Evolutionary conservation across 75 land plant species (phyloP).

Genomic region (Pseudotsuga menziesii): DNA sequence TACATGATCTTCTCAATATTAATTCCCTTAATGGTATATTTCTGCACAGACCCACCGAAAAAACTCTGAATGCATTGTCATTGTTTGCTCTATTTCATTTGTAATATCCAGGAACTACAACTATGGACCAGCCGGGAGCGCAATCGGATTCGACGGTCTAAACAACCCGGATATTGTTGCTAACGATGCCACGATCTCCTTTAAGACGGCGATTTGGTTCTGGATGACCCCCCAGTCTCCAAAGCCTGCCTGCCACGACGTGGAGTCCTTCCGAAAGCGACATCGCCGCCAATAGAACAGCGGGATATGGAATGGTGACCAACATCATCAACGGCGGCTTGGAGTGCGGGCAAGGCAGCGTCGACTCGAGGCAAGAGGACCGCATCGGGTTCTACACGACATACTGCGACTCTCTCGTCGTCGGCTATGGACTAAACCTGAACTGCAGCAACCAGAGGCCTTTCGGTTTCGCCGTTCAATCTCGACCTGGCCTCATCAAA

Average conservation of each 20-base stretch:
- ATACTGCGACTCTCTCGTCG: constrained; percentile 41
- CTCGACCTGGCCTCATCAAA: no score
- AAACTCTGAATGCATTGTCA: no score
- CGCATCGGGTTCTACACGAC: constrained; percentile 44
- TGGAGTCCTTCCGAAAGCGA: constrained; percentile 47
- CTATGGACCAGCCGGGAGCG: constrained; percentile 42
- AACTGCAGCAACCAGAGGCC: constrained; percentile 27
- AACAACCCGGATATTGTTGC: constrained; percentile 51
- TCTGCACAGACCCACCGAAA: no score
- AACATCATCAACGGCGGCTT: no score
- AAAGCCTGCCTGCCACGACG: no score
- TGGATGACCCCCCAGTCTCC: constrained; percentile 62
- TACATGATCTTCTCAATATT: no score
- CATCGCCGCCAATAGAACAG: constrained; percentile 22
- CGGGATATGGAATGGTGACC: constrained; percentile 74
- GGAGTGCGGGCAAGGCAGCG: constrained; percentile 45
- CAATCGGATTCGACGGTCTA: constrained; percentile 25
- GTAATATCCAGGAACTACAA: constrained; percentile 36
- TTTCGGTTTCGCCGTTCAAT: neutral
- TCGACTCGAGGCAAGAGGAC: constrained; percentile 15
- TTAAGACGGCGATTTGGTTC: constrained; percentile 68
- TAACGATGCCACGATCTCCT: constrained; percentile 27
- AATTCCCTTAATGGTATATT: no score
- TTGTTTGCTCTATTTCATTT: no score
- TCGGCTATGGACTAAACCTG: constrained; percentile 33